Evolutionary conservation across 305 asterid genomes (phyloP).

Genomic region (Fraxinus latifolia): DNA sequence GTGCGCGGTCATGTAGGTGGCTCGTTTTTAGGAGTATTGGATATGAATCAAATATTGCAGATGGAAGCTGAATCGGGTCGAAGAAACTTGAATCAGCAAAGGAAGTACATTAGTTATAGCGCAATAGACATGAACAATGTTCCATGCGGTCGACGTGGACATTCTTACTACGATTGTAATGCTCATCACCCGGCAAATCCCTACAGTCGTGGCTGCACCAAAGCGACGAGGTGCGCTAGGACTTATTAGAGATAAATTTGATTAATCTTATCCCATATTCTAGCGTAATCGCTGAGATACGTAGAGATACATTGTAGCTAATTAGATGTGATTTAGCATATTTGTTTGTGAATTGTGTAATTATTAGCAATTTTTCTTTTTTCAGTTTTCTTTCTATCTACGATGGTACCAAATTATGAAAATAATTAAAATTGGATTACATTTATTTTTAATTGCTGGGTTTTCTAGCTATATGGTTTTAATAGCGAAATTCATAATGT

Average conservation of each 20-base stretch:
- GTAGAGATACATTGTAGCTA: neutral
- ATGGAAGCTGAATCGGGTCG: constrained; percentile 11
- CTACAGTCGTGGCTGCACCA: constrained; percentile 23
- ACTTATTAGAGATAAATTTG: neutral
- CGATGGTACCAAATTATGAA: neutral
- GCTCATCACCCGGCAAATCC: constrained; percentile 13
- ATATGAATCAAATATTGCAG: neutral
- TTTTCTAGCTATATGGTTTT: no score
- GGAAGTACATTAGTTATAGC: constrained; percentile 12
- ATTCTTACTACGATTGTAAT: constrained; percentile 26
- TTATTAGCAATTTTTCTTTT: neutral
- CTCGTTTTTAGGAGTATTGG: neutral
- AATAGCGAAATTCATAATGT: no score
- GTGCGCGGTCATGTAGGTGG: neutral
- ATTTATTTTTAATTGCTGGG: neutral
- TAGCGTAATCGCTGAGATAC: neutral
- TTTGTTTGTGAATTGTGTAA: neutral
- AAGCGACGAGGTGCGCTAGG: constrained; percentile 21
- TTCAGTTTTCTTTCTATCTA: neutral
- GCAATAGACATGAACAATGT: constrained; percentile 13
- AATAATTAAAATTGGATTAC: neutral
- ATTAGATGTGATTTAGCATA: neutral
- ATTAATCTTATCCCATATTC: neutral
- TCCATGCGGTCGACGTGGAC: constrained; percentile 23
- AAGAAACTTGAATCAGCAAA: neutral